Conservation (phyloP, 306 rosid genomes). For the Alnus glutinosa region DNA sequence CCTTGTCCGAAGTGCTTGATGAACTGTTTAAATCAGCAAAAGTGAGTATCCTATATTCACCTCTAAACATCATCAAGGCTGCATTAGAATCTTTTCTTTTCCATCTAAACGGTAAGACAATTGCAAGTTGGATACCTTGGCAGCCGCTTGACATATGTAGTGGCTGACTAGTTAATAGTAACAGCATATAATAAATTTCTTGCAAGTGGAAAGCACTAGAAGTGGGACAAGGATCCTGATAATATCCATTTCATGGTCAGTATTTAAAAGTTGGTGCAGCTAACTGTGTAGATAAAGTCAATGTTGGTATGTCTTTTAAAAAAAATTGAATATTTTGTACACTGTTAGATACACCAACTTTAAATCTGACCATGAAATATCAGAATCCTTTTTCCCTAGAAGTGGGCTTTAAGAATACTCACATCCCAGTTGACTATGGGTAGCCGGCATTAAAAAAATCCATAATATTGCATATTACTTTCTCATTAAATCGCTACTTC, state of each 20-base stretch:
- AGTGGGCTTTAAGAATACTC: too few species aligned
- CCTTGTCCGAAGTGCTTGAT: slow-evolving; percentile 94
- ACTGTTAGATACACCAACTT: too few species aligned
- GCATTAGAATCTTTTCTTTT: neutral
- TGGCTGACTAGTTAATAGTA: neutral
- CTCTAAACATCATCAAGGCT: slow-evolving; percentile 3
- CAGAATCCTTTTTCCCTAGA: too few species aligned
- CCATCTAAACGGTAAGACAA: slow-evolving; percentile 7
- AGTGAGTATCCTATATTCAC: slow-evolving; percentile 50
- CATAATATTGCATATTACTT: neutral
- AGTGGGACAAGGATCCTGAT: neutral
- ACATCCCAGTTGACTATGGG: neutral
- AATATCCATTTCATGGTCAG: too few species aligned
- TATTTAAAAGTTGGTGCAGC: too few species aligned
- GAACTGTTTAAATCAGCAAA: slow-evolving; percentile 93
- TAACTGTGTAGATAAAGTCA: too few species aligned
- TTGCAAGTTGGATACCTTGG: neutral
- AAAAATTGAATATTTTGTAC: too few species aligned
- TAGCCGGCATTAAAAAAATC: neutral
- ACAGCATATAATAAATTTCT: neutral
- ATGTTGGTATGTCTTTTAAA: too few species aligned
- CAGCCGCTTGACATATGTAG: neutral
- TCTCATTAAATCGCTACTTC: neutral
- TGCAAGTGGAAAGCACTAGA: neutral
- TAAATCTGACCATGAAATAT: too few species aligned